phyloP scores from a whole-genome alignment of 352 stramenopile species.

The Phytophthora pinifolia region DNA sequence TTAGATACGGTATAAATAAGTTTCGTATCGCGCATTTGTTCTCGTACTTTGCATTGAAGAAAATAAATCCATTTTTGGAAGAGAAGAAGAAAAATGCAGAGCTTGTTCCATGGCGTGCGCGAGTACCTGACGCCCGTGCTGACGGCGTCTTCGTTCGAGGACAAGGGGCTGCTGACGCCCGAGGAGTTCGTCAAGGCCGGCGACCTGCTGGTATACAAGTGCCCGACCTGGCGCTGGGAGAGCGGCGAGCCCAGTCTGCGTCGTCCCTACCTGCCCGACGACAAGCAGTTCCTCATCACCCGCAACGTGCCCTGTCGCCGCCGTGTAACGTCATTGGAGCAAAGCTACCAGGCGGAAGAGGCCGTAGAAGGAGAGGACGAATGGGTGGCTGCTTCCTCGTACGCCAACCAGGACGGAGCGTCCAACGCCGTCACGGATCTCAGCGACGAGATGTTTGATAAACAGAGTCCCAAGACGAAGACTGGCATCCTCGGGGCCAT shows the following conservation, averaged over 20 bases:
- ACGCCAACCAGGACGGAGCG: constrained; percentile 41
- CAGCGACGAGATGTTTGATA: constrained; percentile 51
- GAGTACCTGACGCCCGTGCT: constrained; percentile 91
- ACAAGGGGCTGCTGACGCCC: constrained; percentile 95
- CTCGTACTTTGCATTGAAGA: constrained; percentile 9
- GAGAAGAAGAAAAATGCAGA: constrained; percentile 50
- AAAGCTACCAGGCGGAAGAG: constrained; percentile 71
- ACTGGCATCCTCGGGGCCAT: constrained; percentile 61
- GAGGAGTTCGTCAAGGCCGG: constrained; percentile 96
- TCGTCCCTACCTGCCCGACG: constrained; percentile 68
- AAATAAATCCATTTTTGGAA: constrained; percentile 1
- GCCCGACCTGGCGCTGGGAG: constrained; percentile 95
- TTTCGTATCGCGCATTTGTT: neutral
- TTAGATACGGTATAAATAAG: no score
- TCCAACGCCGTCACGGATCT: constrained; percentile 40
- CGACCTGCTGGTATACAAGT: constrained; percentile 96
- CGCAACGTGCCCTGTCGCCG: constrained; percentile 89
- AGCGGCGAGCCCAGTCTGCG: constrained; percentile 59
- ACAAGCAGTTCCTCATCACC: constrained; percentile 91
- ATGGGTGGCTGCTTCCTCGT: constrained; percentile 89
- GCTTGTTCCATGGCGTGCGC: constrained; percentile 77
- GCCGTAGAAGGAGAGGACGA: constrained; percentile 86
- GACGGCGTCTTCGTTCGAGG: constrained; percentile 92
- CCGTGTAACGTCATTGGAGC: constrained; percentile 74
- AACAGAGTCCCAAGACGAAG: constrained; percentile 5